These are phyloP conservation scores for Bipolaris oryzae DNA, from an alignment of 2,329 filamentous ascomycete genomes.

Conservation along the genomic window DNA sequence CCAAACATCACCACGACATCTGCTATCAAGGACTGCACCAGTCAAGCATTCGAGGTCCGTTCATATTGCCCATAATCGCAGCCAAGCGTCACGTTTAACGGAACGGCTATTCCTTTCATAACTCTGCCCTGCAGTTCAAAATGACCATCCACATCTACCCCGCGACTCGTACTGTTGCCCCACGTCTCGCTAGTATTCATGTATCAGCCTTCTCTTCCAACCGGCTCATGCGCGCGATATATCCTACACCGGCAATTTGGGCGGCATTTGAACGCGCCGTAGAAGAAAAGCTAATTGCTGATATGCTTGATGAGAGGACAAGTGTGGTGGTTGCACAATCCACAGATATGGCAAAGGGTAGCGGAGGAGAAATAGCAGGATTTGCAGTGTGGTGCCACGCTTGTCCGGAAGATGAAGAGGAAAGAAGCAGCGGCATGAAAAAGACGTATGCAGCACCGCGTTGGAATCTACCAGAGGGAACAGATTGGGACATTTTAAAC, in stretches of 20 bases:
- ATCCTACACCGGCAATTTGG: conserved; percentile 12
- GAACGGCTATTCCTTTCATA: background rate
- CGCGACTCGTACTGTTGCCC: conserved; percentile 3
- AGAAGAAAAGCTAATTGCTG: conserved; percentile 7
- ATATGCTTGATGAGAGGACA: conserved; percentile 9
- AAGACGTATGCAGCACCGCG: conserved; percentile 1
- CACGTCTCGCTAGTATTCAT: conserved; percentile 9
- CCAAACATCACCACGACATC: background rate
- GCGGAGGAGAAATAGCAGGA: conserved; percentile 1
- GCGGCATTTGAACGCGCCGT: conserved; percentile 5
- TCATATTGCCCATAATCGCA: too few relatives aligned
- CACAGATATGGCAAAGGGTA: background rate
- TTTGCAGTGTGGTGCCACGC: conserved; percentile 15
- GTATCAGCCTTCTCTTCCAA: conserved; percentile 12
- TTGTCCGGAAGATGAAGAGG: background rate
- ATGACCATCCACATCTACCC: conserved; percentile 1
- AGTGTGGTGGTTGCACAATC: conserved; percentile 9
- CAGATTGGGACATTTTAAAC: conserved; percentile 9
- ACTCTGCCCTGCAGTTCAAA: background rate
- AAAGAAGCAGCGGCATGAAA: background rate
- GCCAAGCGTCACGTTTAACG: too few relatives aligned
- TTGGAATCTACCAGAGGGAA: conserved; percentile 12
- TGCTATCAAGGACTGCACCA: too few relatives aligned
- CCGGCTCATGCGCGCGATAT: conserved; percentile 14
- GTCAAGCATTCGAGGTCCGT: too few relatives aligned